Base-by-base conservation (phyloP, 225 moss, liverwort and hornwort genomes). In the Straminergon stramineum region DNA sequence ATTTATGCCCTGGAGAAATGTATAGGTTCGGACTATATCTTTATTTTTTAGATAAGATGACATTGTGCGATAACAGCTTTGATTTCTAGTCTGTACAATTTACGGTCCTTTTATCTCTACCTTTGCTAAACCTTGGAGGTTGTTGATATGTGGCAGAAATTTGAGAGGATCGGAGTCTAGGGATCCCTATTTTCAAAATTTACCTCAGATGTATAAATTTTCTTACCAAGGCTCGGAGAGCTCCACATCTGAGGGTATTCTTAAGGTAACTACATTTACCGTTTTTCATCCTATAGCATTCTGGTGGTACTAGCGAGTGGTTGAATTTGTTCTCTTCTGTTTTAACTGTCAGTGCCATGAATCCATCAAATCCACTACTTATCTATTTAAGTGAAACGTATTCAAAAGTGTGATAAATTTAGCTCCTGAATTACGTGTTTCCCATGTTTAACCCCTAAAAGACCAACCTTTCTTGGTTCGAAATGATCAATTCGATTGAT, bases 201-300 rank as follows among this genome's bases (percentile, higher is more conserved):
- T 95, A 83, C 95, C 95, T 48, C 92, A 93, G 73, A 95, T 95
- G 95, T 95, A 92, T 73, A 93, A 83, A 64, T 92, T 92, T 84
- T 95, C 95, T 16, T 95, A 95, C 71, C 95, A 95, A 89, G 95
- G 95, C 81, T 95, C 95, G 34, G 91, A 95, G 87, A 93, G 93
- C 88, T 95, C 93, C 75, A 95, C 93, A 82, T 95, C 95, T 79
- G 95, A 95, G 86, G 95, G 95, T 52, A 95, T 95, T 82, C 64
- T 93, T 34, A 95, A 95, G 93, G 95, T 95, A 90, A 55, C 41
- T 43, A 10, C 27, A 43, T 76, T 66, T 26, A 16, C 43, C 6
- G 57, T 18, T 63, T 71, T 37, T 35, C 26, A 41, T 69, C 63
- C 55, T 88, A 30, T 35, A 34, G 77, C 64, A 78, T 71, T 63